Base-by-base conservation (phyloP, 169 alveolate genomes). In the Plasmodium blacklocki region DNA sequence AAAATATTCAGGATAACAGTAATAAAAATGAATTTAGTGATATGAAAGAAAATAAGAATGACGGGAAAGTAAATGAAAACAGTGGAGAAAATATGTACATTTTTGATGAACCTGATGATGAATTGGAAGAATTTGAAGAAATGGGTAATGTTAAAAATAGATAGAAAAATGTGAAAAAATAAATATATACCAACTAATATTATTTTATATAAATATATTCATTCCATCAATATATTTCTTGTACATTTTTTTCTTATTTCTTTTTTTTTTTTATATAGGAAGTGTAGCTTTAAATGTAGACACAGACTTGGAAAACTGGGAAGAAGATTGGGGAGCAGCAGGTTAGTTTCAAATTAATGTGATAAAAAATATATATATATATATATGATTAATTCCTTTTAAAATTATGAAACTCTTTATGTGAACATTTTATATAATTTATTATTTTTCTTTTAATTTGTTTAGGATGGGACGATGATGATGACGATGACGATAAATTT, bases 301-400 rank as follows among this genome's bases (percentile, higher is more conserved):
- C 54, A 83, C 91, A 23, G 91, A 83, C 18, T 15, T 83, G 45
- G 91, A 83, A 67, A 83, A 83, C 21, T 83, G 91, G 91, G 91
- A 83, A 43, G 91, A 83, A 56, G 91, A 83, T 47, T 83, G 91
- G 91, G 91, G 91, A 39, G 91, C 91, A 67, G 91, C 85, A 60
- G 91, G 91, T 83, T 67, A 5, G 83, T 43, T 12, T 18, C 4
- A 49, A 49, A 70, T 26, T 26, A 0, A 26, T 32, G 45, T 32
- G 0, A 32, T 32, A 32, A 32, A 14, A 56, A 1, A 11, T 56
- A 56, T 15, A 56, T 56, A 56, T 15, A 56, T 56, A 32, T 32
- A 5, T 32, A 32, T 32, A 6, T 32, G 45, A 32, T 32, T 32
- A 32, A 4, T 32, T 32, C 45, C 45, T 32, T 32, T 32, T 32